These are phyloP conservation scores for Pyricularia sp. DNA, from an alignment of 2,329 filamentous ascomycete species.

Conservation along the genomic window DNA sequence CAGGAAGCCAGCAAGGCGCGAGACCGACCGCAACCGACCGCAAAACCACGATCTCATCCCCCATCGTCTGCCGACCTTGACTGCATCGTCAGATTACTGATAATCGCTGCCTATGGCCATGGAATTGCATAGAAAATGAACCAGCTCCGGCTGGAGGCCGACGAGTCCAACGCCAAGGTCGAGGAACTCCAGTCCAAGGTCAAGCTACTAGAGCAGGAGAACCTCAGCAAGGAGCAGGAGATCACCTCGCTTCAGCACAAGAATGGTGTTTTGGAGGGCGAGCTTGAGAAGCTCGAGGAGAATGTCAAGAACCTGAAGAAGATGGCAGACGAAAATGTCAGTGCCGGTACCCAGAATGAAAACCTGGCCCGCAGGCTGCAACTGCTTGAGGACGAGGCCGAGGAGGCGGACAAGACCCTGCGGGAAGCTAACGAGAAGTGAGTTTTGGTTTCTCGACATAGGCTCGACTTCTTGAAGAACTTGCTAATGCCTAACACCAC, in stretches of 20 bases:
- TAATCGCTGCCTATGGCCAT: background rate
- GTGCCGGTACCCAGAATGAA: conserved; percentile 86
- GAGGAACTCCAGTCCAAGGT: conserved; percentile 83
- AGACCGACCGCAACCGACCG: background rate
- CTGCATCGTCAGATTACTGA: background rate
- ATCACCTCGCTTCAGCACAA: conserved; percentile 95
- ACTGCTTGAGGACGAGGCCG: conserved; percentile 94
- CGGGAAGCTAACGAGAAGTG: conserved; percentile 99
- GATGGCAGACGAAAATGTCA: conserved; percentile 68
- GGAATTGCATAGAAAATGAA: conserved; percentile 68
- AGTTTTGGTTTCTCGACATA: conserved; percentile 25
- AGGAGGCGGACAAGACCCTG: conserved; percentile 91
- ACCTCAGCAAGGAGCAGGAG: conserved; percentile 93
- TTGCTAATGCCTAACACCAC: conserved; percentile 11
- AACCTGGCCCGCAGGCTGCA: conserved; percentile 84
- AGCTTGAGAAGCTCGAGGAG: conserved; percentile 87
- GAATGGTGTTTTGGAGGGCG: conserved; percentile 79
- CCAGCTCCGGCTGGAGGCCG: conserved; percentile 86
- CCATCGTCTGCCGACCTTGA: background rate
- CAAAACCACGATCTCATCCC: background rate
- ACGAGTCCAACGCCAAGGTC: conserved; percentile 70
- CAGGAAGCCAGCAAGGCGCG: background rate
- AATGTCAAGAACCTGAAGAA: conserved; percentile 82
- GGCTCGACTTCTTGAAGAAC: background rate
- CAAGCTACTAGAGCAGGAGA: conserved; percentile 88